A percentile compares a stretch with the other conserved stretches of the same genome.
phyloP scores from a whole-genome alignment of 2,329 filamentous ascomycete species.

The Byssochlamys sp. region DNA sequence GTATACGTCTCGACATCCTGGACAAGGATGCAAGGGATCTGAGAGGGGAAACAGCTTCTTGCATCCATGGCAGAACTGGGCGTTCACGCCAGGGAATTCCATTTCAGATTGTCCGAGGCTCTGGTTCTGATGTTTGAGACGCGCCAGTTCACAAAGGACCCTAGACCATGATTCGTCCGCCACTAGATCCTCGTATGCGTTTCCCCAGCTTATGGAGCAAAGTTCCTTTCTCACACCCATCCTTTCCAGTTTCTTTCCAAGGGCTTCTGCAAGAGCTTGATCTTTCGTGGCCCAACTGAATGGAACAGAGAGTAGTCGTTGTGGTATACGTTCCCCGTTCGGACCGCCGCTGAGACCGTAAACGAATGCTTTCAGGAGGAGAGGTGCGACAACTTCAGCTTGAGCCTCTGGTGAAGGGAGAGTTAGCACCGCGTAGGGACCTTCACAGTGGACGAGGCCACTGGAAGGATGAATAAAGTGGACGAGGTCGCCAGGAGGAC shows the following conservation, averaged over 20 bases:
- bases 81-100: not conserved
- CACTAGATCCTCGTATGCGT: not conserved
- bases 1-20: not conserved
- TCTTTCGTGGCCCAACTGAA: constrained; percentile 6
- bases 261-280: constrained; percentile 1
- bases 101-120: not conserved
- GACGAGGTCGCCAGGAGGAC: constrained; percentile 7
- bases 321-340: not conserved
- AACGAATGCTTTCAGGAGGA: not conserved
- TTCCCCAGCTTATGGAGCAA: not conserved
- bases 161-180: not conserved
- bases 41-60: not conserved
- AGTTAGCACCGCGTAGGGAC: not conserved
- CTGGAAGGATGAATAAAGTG: constrained; percentile 6
- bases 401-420: not conserved
- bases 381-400: constrained; percentile 1
- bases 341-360: not conserved
- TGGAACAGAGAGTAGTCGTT: not conserved
- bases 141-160: not conserved
- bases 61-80: not conserved
- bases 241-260: constrained; percentile 3
- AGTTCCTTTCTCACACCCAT: constrained; percentile 6
- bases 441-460: constrained; percentile 5
- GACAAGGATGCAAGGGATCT: not conserved
- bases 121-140: not conserved